A percentile compares a stretch with the other conserved stretches of the same genome.
phyloP scores from a whole-genome alignment of 2,329 filamentous ascomycete genomes.

The Chaetomium strumarium region DNA sequence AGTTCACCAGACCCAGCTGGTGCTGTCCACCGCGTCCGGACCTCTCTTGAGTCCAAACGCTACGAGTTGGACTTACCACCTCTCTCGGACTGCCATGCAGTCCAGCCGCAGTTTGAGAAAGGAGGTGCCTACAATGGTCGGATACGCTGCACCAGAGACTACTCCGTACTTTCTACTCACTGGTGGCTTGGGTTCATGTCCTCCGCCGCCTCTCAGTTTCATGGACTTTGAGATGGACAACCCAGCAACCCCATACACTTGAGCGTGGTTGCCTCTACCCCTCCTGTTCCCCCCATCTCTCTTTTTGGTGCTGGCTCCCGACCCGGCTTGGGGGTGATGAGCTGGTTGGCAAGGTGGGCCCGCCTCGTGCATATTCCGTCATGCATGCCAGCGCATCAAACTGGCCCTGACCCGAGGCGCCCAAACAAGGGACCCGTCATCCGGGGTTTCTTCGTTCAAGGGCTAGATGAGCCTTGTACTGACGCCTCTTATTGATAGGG shows the following conservation, averaged over 20 bases:
- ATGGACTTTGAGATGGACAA: slow-evolving; percentile 8
- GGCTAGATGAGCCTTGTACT: slow-evolving; percentile 29
- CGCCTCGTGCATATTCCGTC: slow-evolving; percentile 52
- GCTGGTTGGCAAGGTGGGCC: slow-evolving; percentile 41
- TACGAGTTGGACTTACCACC: slow-evolving; percentile 8
- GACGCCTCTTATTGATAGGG: slow-evolving; percentile 39
- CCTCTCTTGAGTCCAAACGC: slow-evolving; percentile 1
- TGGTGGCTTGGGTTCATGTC: neutral
- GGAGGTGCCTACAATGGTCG: slow-evolving; percentile 3
- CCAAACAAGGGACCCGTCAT: slow-evolving; percentile 30
- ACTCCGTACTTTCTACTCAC: neutral
- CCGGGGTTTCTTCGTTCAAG: slow-evolving; percentile 34
- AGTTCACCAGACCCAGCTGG: too few species aligned
- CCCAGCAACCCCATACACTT: neutral
- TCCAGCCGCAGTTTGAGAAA: slow-evolving; percentile 6
- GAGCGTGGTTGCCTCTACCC: slow-evolving; percentile 1
- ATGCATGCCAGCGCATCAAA: slow-evolving; percentile 54
- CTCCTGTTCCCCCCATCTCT: slow-evolving; percentile 4
- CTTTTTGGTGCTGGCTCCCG: slow-evolving; percentile 21
- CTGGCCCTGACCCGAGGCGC: slow-evolving; percentile 38
- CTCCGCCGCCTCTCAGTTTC: slow-evolving; percentile 9
- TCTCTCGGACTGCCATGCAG: slow-evolving; percentile 4
- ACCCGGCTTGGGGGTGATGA: slow-evolving; percentile 31
- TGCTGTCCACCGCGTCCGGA: neutral
- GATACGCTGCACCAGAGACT: slow-evolving; percentile 1